Conservation (phyloP, 2,329 filamentous ascomycete genomes). For the Rhinocladiella similis region DNA sequence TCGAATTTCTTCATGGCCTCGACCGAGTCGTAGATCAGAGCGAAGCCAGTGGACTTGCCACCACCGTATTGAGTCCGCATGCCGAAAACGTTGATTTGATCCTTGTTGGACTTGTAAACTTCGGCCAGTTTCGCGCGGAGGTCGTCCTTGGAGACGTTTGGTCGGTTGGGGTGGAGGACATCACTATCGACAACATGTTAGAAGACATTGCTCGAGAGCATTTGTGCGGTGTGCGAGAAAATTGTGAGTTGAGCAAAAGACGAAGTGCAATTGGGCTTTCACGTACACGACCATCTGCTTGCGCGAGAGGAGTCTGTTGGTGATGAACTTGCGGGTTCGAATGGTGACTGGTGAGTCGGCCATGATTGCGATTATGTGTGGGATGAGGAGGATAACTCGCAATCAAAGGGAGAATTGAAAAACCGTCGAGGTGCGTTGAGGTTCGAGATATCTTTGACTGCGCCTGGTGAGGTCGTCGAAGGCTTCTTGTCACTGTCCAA, state of each 20-base stretch:
- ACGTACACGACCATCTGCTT: conserved; percentile 99
- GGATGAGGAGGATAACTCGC: conserved; percentile 14
- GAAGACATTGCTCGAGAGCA: background rate
- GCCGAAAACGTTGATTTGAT: conserved; percentile 96
- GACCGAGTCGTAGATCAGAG: conserved; percentile 95
- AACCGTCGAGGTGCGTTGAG: conserved; percentile 5
- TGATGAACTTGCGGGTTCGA: conserved; percentile 99
- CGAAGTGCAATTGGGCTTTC: background rate
- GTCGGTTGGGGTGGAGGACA: conserved; percentile 96
- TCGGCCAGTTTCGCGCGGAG: conserved; percentile 91
- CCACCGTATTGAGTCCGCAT: conserved; percentile 99
- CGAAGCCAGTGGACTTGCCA: conserved; percentile 99
- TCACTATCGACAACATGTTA: conserved; percentile 62
- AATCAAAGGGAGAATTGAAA: conserved; percentile 10
- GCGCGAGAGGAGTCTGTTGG: conserved; percentile 96
- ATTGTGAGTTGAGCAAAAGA: background rate
- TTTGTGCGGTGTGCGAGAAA: no score
- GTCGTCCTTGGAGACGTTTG: conserved; percentile 99
- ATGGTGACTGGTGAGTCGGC: conserved; percentile 77
- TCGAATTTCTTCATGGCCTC: conserved; percentile 99
- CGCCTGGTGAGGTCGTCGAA: conserved; percentile 8
- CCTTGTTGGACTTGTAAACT: conserved; percentile 98
- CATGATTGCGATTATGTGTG: conserved; percentile 64
- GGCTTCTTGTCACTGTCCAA: conserved; percentile 5
- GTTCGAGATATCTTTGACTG: background rate